A percentile compares a stretch with the other conserved stretches of the same genome.
Evolutionary conservation across 2,329 filamentous ascomycete species (phyloP).

Genomic region (Botrytis medusae): DNA sequence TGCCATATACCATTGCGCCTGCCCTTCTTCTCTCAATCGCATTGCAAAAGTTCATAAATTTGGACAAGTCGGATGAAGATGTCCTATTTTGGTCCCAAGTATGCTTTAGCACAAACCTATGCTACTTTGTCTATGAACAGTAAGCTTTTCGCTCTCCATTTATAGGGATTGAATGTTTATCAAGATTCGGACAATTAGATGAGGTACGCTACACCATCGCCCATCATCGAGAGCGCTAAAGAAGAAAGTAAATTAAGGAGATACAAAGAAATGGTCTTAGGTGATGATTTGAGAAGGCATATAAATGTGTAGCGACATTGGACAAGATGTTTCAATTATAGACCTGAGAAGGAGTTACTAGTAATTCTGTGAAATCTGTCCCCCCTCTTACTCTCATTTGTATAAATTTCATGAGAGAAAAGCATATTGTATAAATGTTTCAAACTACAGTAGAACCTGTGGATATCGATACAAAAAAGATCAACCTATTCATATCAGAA

Average conservation of each 20-base stretch:
- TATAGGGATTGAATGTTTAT: not conserved
- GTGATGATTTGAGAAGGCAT: not conserved
- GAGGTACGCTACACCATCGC: not conserved
- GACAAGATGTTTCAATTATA: not conserved
- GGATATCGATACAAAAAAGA: too few species aligned
- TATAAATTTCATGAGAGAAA: not conserved
- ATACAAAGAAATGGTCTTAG: not conserved
- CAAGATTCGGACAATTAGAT: not conserved
- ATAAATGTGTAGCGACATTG: not conserved
- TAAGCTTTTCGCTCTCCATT: not conserved
- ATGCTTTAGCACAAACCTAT: not conserved
- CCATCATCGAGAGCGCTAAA: not conserved
- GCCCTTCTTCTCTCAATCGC: not conserved
- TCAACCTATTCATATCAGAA: too few species aligned
- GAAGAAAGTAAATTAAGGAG: not conserved
- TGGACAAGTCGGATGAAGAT: not conserved
- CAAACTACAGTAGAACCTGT: too few species aligned
- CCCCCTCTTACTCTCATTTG: not conserved
- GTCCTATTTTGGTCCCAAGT: not conserved
- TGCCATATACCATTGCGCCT: not conserved
- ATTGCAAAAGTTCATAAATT: not conserved
- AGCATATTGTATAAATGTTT: not conserved
- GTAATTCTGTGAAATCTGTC: not conserved
- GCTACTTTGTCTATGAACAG: not conserved
- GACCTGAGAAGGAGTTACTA: not conserved